Base-by-base conservation (phyloP, 768 basidiomycete species). In the Lentinula aciculospora region DNA sequence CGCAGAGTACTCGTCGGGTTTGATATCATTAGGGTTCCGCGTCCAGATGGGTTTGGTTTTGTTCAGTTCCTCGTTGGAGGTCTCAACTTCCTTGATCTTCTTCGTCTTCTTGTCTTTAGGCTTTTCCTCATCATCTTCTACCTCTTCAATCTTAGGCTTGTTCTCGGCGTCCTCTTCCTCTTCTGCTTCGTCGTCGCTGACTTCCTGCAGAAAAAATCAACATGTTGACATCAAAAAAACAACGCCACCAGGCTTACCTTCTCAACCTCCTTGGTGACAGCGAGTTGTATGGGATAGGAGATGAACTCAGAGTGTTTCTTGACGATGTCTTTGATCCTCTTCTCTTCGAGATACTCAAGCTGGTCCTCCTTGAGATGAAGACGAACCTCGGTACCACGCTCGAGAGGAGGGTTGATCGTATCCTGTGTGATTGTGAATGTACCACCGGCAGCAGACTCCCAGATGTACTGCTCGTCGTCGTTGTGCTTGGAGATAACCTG, bases 261-360 rank as follows among this genome's bases (percentile, higher is more conserved):
- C 81, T 99, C 97, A 53, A 95, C 92, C 80, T 98, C 97, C 85
- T 99, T 99, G 69, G 92, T 93, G 60, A 98, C 95, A 50, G 93
- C 93, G 62, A 99, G 85, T 71, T 98, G 95, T 69, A 98, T 99
- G 63, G 97, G 97, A 79, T 98, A 98, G 29, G 95, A 98, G 76
- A 98, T 99, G 81, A 98, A 98, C 78, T 99, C 96, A 68, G 96
- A 98, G 83, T 99, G 96, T 82, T 98, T 98, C 85, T 99, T 98
- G 72, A 99, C 96, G 65, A 96, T 92, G 65, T 98, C 97, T 83
- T 95, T 96, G 83, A 98, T 92, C 74, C 87, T 88, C 83, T 97
- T 97, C 85, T 99, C 96, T 80, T 99, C 96, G 46, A 98, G 84
- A 79, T 98, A 98, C 75, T 98, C 97, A 61, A 91, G 86, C 77